A percentile compares a stretch with the other conserved stretches of the same genome.
Conservation (phyloP, 805 yeast species). For the Monosporozyma siamensis region DNA sequence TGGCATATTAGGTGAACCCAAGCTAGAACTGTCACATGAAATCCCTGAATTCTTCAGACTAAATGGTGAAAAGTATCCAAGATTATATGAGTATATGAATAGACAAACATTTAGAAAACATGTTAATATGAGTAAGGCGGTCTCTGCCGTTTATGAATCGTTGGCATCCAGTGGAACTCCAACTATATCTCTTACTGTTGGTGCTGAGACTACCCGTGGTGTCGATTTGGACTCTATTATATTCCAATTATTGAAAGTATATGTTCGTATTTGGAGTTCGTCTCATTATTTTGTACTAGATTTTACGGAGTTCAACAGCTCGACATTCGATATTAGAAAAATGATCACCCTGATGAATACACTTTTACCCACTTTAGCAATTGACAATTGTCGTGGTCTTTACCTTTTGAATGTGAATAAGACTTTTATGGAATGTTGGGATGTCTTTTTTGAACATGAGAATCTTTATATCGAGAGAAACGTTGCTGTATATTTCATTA, state of each 20-base stretch:
- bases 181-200: conserved; percentile 45
- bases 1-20: conserved; percentile 50
- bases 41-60: conserved; percentile 46
- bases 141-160: conserved; percentile 48
- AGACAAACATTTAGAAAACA: conserved; percentile 49
- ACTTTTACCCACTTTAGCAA: conserved; percentile 44
- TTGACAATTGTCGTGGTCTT: conserved; percentile 42
- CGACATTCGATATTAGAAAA: conserved; percentile 15
- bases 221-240: conserved; percentile 42
- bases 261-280: conserved; percentile 63
- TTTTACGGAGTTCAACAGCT: conserved; percentile 49
- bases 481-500: conserved; percentile 34
- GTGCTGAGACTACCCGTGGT: conserved; percentile 29
- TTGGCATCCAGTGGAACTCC: conserved; percentile 69
- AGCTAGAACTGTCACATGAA: conserved; percentile 44
- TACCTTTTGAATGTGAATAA: conserved; percentile 39
- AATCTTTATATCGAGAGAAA: conserved; percentile 20
- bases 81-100: conserved; percentile 65
- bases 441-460: conserved; percentile 17
- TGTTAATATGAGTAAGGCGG: conserved; percentile 24
- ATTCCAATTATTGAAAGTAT: conserved; percentile 53
- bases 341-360: conserved; percentile 29
- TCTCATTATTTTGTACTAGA: conserved; percentile 57
- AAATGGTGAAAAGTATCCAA: conserved; percentile 39
- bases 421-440: conserved; percentile 19